Evolutionary conservation across 805 yeast genomes (phyloP), one percentile per base, ranked within the genome.

Genomic region (Candida gorgasii): DNA sequence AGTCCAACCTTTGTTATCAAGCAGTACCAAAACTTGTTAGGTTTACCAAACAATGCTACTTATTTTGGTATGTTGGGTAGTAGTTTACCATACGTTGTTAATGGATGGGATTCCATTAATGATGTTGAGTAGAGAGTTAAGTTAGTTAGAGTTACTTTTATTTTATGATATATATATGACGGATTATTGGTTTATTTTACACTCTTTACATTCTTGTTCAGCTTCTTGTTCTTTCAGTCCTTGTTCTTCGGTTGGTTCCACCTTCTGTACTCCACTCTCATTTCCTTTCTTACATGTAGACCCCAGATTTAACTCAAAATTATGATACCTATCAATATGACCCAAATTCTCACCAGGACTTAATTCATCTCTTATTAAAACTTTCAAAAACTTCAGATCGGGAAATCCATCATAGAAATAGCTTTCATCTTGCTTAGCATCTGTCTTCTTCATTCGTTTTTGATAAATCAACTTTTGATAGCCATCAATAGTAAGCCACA

Each of bases 311-410:
- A 48, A 29, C 11, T 20, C 15, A 27, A 24, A 41, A 28, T 43
- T 41, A 5, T 42, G 39, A 36, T 50, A 48, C 23, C 40, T 48
- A 36, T 86, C 93, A 9, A 83, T 72, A 61, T 86, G 95, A 6
- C 89, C 89, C 48, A 86, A 61, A 11, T 64, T 55, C 9, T 68
- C 63, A 0, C 62, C 67, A 0, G 89, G 89, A 37, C 68, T 75
- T n/a, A 84, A 61, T 5, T 63, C 54, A 48, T 82, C 78, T 47
- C 93, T 63, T 4, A 89, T 78, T 39, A 75, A 67, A 45, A 81
- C 82, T 61, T 89, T 89, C 49, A 89, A 63, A 12, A 79, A 75
- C 57, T 89, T 89, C 13, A 92, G 79, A 58, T 89, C 96, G 0
- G 97, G 97, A 59, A 89, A 89, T 24, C 96, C 96, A 26, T 79